Conservation (phyloP, 1,284 basidiomycete genomes). For the Laetiporus sulphureus region DNA sequence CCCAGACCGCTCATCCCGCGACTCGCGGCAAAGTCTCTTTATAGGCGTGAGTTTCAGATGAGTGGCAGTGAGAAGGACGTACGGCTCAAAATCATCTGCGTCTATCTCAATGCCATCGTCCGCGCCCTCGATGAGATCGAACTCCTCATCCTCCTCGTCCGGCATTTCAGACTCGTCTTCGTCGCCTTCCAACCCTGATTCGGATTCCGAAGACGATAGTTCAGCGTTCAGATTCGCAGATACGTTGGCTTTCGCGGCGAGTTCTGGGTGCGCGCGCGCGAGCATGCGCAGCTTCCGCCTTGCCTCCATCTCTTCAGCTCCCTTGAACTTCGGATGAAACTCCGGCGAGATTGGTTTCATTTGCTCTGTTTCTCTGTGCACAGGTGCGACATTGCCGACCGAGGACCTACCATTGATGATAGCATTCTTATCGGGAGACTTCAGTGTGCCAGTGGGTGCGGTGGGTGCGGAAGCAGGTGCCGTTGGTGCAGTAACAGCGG, state of each 20-base stretch:
- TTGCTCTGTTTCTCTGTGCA: conserved; percentile 1
- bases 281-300: conserved; percentile 55
- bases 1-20: conserved; percentile 18
- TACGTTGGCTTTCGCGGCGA: conserved; percentile 10
- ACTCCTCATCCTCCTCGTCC: conserved; percentile 50
- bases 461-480: conserved; percentile 1
- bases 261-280: conserved; percentile 20
- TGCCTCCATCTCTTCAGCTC: conserved; percentile 74
- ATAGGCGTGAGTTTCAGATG: too few relatives aligned
- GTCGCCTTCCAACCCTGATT: conserved; percentile 38
- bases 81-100: conserved; percentile 72
- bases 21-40: conserved; percentile 34
- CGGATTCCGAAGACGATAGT: conserved; percentile 36
- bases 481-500: neutral
- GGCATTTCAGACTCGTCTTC: conserved; percentile 27
- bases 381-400: neutral
- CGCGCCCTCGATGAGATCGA: conserved; percentile 35
- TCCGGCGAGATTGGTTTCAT: conserved; percentile 11
- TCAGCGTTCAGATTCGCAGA: conserved; percentile 35
- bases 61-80: conserved; percentile 28
- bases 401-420: neutral
- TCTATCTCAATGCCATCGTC: conserved; percentile 54
- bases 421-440: conserved; percentile 6
- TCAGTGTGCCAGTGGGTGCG: neutral
- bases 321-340: conserved; percentile 69